A percentile compares a stretch with the other conserved stretches of the same genome.
These are phyloP conservation scores for Fusarium verrucosum DNA, from an alignment of 2,329 filamentous ascomycete genomes.

Conservation along the genomic window DNA sequence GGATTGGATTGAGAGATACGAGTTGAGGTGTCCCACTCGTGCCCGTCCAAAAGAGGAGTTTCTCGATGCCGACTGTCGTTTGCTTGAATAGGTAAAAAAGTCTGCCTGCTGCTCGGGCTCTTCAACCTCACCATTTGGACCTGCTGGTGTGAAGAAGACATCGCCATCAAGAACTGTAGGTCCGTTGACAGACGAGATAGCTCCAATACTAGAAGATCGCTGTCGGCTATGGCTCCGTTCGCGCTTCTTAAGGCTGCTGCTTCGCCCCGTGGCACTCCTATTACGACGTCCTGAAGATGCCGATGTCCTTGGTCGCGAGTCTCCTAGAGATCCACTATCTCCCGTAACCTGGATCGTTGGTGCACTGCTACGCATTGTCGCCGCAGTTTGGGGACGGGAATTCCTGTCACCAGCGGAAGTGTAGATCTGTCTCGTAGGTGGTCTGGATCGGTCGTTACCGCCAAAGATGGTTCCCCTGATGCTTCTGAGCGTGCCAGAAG, in stretches of 20 bases:
- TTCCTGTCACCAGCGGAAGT: constrained; percentile 51
- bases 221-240: constrained; percentile 60
- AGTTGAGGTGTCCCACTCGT: constrained; percentile 57
- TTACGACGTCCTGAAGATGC: constrained; percentile 45
- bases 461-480: constrained; percentile 82
- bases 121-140: constrained; percentile 50
- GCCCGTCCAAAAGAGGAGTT: constrained; percentile 55
- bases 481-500: constrained; percentile 75
- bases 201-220: constrained; percentile 56
- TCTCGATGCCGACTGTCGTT: constrained; percentile 51
- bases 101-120: constrained; percentile 53
- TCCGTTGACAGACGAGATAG: constrained; percentile 46
- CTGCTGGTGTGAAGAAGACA: constrained; percentile 57
- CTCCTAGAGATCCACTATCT: constrained; percentile 60
- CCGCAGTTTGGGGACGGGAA: constrained; percentile 52
- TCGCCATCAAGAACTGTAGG: constrained; percentile 61
- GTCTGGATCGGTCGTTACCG: constrained; percentile 58
- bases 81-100: constrained; percentile 56
- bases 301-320: constrained; percentile 50
- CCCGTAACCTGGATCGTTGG: constrained; percentile 82
- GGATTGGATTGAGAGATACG: constrained; percentile 55
- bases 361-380: constrained; percentile 57
- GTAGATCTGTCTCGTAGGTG: constrained; percentile 55
- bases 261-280: constrained; percentile 59
- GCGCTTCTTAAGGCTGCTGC: constrained; percentile 63